Conservation (phyloP, 2,329 filamentous ascomycete genomes). For the Trichoderma breve region DNA sequence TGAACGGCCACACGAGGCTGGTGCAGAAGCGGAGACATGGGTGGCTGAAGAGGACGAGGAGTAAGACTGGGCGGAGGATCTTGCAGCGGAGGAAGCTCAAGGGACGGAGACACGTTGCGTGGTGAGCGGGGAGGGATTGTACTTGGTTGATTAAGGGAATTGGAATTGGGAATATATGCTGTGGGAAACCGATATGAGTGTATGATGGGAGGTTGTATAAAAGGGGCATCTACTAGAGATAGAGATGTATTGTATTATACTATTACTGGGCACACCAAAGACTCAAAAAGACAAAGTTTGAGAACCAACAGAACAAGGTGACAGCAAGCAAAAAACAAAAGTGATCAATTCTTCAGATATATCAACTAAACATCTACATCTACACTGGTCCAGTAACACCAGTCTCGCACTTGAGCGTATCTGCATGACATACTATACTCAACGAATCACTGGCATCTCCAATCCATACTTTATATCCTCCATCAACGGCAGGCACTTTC, state of each 20-base stretch:
- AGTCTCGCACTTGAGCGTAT: slow-evolving; percentile 32
- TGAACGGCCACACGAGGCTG: slow-evolving; percentile 53
- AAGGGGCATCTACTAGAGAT: slow-evolving; percentile 2
- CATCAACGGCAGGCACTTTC: slow-evolving; percentile 46
- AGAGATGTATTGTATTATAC: slow-evolving; percentile 15
- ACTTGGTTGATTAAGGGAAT: not conserved
- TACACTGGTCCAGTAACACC: slow-evolving; percentile 24
- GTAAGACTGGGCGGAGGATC: slow-evolving; percentile 52
- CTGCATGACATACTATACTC: slow-evolving; percentile 31
- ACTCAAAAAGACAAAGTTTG: not conserved
- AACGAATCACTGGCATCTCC: slow-evolving; percentile 40
- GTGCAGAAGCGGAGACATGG: slow-evolving; percentile 60
- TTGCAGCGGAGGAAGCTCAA: slow-evolving; percentile 52
- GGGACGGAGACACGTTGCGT: slow-evolving; percentile 46
- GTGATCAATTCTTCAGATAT: not conserved
- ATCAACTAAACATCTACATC: not conserved
- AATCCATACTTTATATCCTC: slow-evolving; percentile 40
- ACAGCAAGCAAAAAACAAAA: not conserved
- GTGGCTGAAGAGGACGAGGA: slow-evolving; percentile 52
- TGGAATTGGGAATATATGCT: not conserved
- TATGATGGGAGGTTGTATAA: not conserved
- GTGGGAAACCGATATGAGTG: not conserved
- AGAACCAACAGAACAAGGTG: not conserved
- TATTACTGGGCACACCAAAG: not conserved
- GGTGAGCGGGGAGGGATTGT: slow-evolving; percentile 21